phyloP scores from a whole-genome alignment of 768 basidiomycete species.

The Aureoboletus auriporus region DNA sequence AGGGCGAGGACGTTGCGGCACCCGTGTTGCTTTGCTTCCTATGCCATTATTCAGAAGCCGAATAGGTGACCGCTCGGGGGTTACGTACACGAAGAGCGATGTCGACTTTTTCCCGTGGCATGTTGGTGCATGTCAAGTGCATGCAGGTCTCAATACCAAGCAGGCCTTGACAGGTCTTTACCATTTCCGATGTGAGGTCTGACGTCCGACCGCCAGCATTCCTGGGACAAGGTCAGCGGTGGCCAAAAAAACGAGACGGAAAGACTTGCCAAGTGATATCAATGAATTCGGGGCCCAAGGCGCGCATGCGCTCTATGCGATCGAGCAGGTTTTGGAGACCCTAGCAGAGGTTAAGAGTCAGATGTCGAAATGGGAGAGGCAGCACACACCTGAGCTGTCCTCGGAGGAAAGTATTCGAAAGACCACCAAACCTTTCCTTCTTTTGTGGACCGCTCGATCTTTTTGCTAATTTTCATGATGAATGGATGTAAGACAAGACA shows the following conservation, averaged over 20 bases:
- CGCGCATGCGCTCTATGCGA: constrained; percentile 97
- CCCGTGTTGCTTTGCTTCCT: constrained; percentile 88
- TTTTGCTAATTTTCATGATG: constrained; percentile 91
- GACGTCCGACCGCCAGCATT: constrained; percentile 96
- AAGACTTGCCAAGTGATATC: constrained; percentile 86
- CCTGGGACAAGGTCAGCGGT: constrained; percentile 42
- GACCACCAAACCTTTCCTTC: constrained; percentile 96
- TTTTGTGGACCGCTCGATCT: constrained; percentile 80
- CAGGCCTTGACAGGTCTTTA: constrained; percentile 88
- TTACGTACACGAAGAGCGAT: constrained; percentile 75
- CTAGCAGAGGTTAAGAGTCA: background rate
- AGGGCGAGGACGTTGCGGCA: constrained; percentile 93
- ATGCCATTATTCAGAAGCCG: constrained; percentile 4
- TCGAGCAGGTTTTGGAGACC: constrained; percentile 89
- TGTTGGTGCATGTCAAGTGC: constrained; percentile 98
- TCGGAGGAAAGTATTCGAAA: constrained; percentile 97
- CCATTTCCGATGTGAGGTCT: constrained; percentile 89
- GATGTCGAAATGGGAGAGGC: constrained; percentile 1
- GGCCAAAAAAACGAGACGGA: constrained; percentile 1
- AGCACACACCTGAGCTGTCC: constrained; percentile 79
- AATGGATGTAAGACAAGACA: constrained; percentile 11
- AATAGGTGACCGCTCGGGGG: background rate
- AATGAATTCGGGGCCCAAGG: constrained; percentile 93
- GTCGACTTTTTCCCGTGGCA: constrained; percentile 95
- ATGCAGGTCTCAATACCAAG: constrained; percentile 97